Evolutionary conservation across 768 basidiomycete species (phyloP), one percentile per base, ranked within the genome.

Genomic region (Gelatoporia subvermispora): DNA sequence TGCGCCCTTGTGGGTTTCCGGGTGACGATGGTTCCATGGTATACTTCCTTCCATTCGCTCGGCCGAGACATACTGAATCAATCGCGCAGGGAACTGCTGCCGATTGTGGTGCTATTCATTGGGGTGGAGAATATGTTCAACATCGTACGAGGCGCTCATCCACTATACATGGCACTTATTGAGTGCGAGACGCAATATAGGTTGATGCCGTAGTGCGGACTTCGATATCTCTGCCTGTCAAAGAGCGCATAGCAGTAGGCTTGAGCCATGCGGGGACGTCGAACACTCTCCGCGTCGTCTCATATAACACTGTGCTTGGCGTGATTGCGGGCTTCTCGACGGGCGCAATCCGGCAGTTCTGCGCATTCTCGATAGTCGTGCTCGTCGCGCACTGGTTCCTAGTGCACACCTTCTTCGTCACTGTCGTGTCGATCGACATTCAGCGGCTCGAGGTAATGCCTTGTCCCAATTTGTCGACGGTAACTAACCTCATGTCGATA

Each of bases 81-180:
- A 5, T 39, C 40, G 38, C 34, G 9, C 49, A 91, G 89, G 89
- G 85, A 88, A 62, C 68, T 95, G 36, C 73, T 99, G 44, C 94
- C 94, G 1, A 88, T 97, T 49, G 87, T 96, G 34, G 93, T 99
- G 43, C 81, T 93, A 7, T 94, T 98, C 55, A 88, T 95, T 13
- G 95, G 95, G 2, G 88, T 92, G 2, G 95, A 98, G 70, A 98
- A 97, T 59, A 97, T 98, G 94, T 90, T 93, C 63, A 88, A 85
- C 59, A 72, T 99, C 63, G 93, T 93, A 65, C 53, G 83, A 66
- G 31, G 24, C 15, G 20, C 39, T 31, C 8, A 17, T 17, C 35
- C 17, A 31, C 58, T 49, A 44, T 22, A 44, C 60, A 55, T 44
- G 61, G 61, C 68, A 55, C 52, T 54, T 31, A 53, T 63, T 45